These are phyloP conservation scores for Amanita phalloides DNA, from an alignment of 768 basidiomycete genomes.

Conservation along the genomic window DNA sequence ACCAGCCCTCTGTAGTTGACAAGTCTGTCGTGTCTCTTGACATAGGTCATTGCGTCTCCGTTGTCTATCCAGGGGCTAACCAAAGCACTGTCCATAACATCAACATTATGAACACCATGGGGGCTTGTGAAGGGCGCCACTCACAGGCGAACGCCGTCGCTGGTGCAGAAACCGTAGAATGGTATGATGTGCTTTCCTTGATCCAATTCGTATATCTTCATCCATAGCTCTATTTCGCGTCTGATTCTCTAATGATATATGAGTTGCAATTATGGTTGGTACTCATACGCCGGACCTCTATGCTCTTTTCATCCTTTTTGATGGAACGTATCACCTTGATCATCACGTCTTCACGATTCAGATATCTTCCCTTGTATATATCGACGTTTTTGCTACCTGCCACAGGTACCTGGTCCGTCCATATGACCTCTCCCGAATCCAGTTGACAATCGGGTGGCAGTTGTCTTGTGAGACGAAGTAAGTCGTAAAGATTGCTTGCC, in stretches of 20 bases:
- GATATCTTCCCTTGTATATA: constrained; percentile 33
- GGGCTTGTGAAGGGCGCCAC: neutral
- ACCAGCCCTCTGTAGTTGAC: constrained; percentile 3
- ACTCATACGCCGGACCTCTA: neutral
- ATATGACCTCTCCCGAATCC: constrained; percentile 38
- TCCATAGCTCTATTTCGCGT: constrained; percentile 4
- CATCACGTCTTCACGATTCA: constrained; percentile 1
- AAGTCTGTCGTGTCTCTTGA: constrained; percentile 2
- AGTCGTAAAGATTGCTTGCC: constrained; percentile 35
- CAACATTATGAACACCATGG: neutral
- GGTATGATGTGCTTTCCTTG: constrained; percentile 5
- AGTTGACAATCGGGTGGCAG: constrained; percentile 42
- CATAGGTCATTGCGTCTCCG: constrained; percentile 1
- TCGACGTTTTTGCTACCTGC: constrained; percentile 42
- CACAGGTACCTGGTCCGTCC: constrained; percentile 37
- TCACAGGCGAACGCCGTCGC: neutral
- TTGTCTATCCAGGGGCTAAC: constrained; percentile 4
- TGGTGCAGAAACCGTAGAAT: constrained; percentile 3
- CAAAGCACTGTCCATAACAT: neutral
- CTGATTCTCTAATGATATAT: neutral
- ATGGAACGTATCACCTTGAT: constrained; percentile 5
- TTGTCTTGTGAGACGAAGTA: constrained; percentile 34
- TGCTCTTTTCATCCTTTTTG: neutral
- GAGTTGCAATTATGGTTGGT: neutral
- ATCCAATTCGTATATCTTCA: neutral